Percentiles rank a stretch among this genome's conserved stretches.
phyloP scores from a whole-genome alignment of 176 grass and related monocot species.

The Chrysopogon serrulatus region DNA sequence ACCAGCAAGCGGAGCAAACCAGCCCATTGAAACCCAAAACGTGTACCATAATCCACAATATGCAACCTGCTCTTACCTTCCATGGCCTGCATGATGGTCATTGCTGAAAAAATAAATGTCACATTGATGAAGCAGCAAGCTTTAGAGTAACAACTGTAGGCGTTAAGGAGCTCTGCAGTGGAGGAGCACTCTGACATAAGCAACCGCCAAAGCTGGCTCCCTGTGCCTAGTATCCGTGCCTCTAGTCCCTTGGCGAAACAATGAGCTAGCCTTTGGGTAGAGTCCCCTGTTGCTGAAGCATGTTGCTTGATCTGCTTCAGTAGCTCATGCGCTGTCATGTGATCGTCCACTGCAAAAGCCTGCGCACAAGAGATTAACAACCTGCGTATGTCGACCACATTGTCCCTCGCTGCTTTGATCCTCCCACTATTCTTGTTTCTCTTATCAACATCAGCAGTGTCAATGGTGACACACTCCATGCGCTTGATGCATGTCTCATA shows the following conservation, averaged over 20 bases:
- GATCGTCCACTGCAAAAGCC: neutral
- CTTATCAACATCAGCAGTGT: too few relatives aligned
- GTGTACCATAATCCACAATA: neutral
- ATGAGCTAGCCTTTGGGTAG: neutral
- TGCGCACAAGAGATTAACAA: neutral
- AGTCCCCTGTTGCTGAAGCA: neutral
- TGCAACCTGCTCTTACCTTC: neutral
- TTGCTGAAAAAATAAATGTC: neutral
- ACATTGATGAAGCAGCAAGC: neutral
- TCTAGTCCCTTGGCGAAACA: neutral
- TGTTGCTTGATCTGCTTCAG: neutral
- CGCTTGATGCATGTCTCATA: neutral
- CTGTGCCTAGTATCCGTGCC: neutral
- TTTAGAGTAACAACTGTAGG: neutral
- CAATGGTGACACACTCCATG: neutral
- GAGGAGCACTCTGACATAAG: neutral
- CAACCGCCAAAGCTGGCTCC: neutral
- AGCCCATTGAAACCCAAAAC: neutral
- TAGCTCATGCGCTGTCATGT: neutral
- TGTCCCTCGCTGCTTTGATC: neutral
- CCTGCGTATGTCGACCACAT: neutral
- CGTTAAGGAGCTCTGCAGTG: neutral
- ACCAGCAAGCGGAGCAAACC: neutral
- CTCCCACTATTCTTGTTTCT: rapidly evolving
- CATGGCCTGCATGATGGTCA: neutral